Base-by-base conservation (phyloP, 2,329 filamentous ascomycete species). In the Diaporthe citrichinensis region DNA sequence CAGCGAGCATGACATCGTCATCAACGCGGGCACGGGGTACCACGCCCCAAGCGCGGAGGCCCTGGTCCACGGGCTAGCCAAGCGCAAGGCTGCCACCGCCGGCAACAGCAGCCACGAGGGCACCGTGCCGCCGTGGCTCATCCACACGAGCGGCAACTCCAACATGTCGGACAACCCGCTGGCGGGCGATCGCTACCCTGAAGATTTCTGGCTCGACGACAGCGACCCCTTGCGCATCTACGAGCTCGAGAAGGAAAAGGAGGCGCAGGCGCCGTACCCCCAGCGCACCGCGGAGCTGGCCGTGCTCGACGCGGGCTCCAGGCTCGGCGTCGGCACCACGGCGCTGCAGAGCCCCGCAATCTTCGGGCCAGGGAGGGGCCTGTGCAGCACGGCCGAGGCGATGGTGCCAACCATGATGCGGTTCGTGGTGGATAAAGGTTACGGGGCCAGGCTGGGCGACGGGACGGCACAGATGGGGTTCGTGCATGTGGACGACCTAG, bases 261-360 rank as follows among this genome's bases (percentile, higher is more conserved):
- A 90, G 61, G 79, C 76, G 0, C 51, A 78, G 0, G 81, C 85
- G 28, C 76, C 80, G 0, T 88, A 88, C 74, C 76, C 78, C 1
- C 87, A 88, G 77, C 85, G 88, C 17, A 85, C 84, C 0, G 84
- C 85, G 2, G 87, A 89, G 74, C 77, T 90, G 9, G 79, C 80
- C 4, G 85, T 88, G 17, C 78, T 88, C 1, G 82, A 86, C 8
- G 79, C 80, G 0, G 86, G 86, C 1, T 76, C 85, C 23, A 80
- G 82, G 25, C 59, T 82, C 0, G 83, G 84, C 4, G 84, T 90
- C 2, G 84, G 84, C 74, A 87, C 88, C 0, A 81, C 85, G 59
- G 83, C 88, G 62, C 81, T 90, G 59, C 87, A 87, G 83, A 81
- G 84, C 0, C 87, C 86, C 0, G 83, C 84, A 4, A 87, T 90